phyloP scores from a whole-genome alignment of 768 basidiomycete genomes.

The Rhizopogon rudus region DNA sequence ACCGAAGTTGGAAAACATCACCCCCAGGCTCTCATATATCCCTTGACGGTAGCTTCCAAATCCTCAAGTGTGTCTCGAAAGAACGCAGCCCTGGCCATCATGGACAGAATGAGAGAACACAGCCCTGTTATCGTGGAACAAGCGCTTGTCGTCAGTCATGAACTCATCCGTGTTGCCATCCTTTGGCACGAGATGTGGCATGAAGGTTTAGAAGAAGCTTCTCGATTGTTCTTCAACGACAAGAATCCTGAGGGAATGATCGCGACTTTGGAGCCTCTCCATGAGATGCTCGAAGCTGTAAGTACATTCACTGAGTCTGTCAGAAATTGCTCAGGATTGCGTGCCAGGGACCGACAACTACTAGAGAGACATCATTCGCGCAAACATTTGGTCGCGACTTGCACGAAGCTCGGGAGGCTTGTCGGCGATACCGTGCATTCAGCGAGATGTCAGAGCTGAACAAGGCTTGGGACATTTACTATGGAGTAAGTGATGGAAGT shows the following conservation, averaged over 20 bases:
- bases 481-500: slow-evolving; percentile 53
- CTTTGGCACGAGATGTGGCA: slow-evolving; percentile 99
- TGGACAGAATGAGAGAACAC: slow-evolving; percentile 92
- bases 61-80: slow-evolving; percentile 82
- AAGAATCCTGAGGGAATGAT: slow-evolving; percentile 98
- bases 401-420: slow-evolving; percentile 88
- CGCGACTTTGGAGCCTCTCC: slow-evolving; percentile 83
- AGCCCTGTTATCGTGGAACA: slow-evolving; percentile 84
- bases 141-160: slow-evolving; percentile 83
- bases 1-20: slow-evolving; percentile 94
- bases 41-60: slow-evolving; percentile 93
- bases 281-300: slow-evolving; percentile 86
- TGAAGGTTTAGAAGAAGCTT: slow-evolving; percentile 96
- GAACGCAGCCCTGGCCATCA: slow-evolving; percentile 79
- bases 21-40: slow-evolving; percentile 95
- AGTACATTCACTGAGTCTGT: slow-evolving; percentile 16
- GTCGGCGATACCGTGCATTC: slow-evolving; percentile 77
- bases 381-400: slow-evolving; percentile 93
- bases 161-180: slow-evolving; percentile 95
- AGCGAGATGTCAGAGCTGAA: slow-evolving; percentile 89
- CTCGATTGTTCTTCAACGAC: slow-evolving; percentile 93
- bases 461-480: slow-evolving; percentile 99
- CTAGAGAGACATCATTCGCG: slow-evolving; percentile 90
- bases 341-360: slow-evolving; percentile 82
- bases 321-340: slow-evolving; percentile 2